phyloP scores from a whole-genome alignment of 768 basidiomycete genomes.

The Termitomyces sp. region DNA sequence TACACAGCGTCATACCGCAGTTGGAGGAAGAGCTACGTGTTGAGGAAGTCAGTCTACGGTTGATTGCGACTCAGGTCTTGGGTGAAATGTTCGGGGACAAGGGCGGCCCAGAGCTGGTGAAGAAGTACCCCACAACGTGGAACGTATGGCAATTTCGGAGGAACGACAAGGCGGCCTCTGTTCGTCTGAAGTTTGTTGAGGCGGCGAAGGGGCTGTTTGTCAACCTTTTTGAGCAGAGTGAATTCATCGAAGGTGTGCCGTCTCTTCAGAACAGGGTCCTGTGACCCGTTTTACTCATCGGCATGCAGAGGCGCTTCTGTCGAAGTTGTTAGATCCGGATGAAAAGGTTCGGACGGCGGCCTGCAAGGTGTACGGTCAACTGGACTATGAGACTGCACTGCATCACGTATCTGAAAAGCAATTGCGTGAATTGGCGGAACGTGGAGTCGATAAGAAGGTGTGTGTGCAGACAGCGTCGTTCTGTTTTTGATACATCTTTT shows the following conservation, averaged over 20 bases:
- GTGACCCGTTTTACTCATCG: background rate
- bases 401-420: constrained; percentile 70
- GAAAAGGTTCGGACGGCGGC: constrained; percentile 85
- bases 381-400: constrained; percentile 88
- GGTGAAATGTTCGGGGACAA: constrained; percentile 89
- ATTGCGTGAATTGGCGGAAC: constrained; percentile 57
- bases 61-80: constrained; percentile 79
- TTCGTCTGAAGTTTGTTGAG: constrained; percentile 80
- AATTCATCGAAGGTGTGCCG: constrained; percentile 64
- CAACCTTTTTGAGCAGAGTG: constrained; percentile 61
- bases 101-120: constrained; percentile 64
- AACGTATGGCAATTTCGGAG: constrained; percentile 72
- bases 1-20: constrained; percentile 89
- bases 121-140: constrained; percentile 84
- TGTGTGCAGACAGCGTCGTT: constrained; percentile 5
- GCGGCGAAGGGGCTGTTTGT: constrained; percentile 52
- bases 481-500: background rate
- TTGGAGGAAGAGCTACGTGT: constrained; percentile 86
- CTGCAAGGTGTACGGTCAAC: constrained; percentile 71
- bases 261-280: background rate
- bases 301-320: constrained; percentile 44
- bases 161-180: constrained; percentile 65
- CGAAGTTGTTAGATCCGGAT: constrained; percentile 81
- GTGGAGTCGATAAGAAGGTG: constrained; percentile 86
- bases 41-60: constrained; percentile 63